These are phyloP conservation scores for Tuber calosporum DNA, from an alignment of 495 filamentous ascomycete species.

Conservation along the genomic window DNA sequence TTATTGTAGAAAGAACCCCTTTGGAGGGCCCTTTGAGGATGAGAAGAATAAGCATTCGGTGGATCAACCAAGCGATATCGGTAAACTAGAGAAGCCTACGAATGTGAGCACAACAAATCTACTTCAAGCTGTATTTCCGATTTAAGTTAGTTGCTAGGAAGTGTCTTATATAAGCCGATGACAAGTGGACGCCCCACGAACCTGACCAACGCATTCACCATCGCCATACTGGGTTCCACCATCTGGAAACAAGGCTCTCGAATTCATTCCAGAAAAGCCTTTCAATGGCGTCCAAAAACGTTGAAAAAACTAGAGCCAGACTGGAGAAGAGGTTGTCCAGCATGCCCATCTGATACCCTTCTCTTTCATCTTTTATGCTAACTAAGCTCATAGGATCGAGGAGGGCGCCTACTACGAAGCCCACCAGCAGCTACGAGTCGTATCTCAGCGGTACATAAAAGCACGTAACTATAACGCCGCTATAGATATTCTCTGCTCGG, in stretches of 20 bases:
- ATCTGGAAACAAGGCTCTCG: not conserved
- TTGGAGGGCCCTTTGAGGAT: not conserved
- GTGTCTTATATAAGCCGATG: not conserved
- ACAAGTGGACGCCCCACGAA: not conserved
- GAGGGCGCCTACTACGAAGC: conserved; percentile 96
- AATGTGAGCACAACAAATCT: not conserved
- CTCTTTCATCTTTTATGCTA: not conserved
- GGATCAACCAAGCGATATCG: not conserved
- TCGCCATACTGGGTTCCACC: not conserved
- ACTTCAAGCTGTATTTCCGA: not conserved
- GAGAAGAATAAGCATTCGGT: not conserved
- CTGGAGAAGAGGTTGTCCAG: conserved; percentile 34
- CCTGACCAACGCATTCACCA: conserved; percentile 8
- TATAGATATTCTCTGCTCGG: conserved; percentile 74
- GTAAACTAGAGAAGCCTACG: not conserved
- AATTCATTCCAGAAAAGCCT: not conserved
- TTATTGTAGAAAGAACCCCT: not conserved
- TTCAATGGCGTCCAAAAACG: conserved; percentile 36
- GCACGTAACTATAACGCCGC: conserved; percentile 72
- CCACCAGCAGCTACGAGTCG: conserved; percentile 90
- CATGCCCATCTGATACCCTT: not conserved
- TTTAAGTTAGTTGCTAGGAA: not conserved
- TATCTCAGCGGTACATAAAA: conserved; percentile 87
- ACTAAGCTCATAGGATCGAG: conserved; percentile 57
- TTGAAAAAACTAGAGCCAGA: conserved; percentile 38